These are phyloP conservation scores for Wickerhamiella vanderwaltii DNA, from an alignment of 805 yeast species.

Conservation along the genomic window DNA sequence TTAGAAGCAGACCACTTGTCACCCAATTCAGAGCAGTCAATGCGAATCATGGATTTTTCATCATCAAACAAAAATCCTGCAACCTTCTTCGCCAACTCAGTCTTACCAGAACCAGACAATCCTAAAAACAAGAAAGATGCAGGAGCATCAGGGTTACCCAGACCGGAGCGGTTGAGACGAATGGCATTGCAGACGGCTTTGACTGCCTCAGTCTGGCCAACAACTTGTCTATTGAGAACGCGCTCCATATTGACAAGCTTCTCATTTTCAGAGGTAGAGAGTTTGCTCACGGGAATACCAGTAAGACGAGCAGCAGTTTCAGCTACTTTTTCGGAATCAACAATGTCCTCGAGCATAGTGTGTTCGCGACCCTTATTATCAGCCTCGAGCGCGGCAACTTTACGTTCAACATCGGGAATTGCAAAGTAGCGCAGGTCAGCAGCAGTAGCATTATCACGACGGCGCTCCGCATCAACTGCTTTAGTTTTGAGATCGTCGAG, in stretches of 20 bases:
- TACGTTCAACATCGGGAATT: conserved; percentile 77
- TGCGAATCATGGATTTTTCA: conserved; percentile 92
- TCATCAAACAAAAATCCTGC: conserved; percentile 95
- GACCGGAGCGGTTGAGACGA: conserved; percentile 83
- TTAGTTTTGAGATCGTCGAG: conserved; percentile 86
- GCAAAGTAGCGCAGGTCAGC: conserved; percentile 97
- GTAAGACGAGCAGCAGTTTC: conserved; percentile 94
- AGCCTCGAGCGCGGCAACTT: conserved; percentile 61
- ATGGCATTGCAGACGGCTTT: conserved; percentile 94
- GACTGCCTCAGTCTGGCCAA: conserved; percentile 93
- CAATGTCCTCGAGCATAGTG: conserved; percentile 74
- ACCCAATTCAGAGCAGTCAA: conserved; percentile 91
- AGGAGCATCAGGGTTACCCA: conserved; percentile 93
- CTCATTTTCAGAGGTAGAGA: conserved; percentile 88
- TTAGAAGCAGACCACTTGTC: conserved; percentile 95
- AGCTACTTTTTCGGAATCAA: conserved; percentile 84
- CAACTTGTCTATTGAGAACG: conserved; percentile 69
- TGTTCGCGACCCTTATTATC: conserved; percentile 59
- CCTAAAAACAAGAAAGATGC: conserved; percentile 92
- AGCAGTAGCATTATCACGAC: conserved; percentile 85
- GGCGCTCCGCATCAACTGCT: conserved; percentile 93
- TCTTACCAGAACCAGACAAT: conserved; percentile 94
- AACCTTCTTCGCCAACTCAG: conserved; percentile 91
- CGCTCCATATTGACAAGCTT: conserved; percentile 92
- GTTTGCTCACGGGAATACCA: conserved; percentile 90